Conservation (phyloP, 345 rosid species). For the Laguncularia racemosa region DNA sequence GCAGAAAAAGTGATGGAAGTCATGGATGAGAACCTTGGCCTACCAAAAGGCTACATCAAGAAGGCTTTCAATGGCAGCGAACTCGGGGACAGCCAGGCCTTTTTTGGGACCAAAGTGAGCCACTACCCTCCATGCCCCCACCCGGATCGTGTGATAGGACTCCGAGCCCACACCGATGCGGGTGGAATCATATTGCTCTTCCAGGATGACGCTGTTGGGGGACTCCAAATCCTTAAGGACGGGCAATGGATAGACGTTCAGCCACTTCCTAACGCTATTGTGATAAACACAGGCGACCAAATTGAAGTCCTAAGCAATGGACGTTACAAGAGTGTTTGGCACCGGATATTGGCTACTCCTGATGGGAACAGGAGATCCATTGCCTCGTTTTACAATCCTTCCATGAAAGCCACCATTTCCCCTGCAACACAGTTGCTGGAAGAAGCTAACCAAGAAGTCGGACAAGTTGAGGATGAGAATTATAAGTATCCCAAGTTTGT, state of each 20-base stretch:
- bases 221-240: slow-evolving; percentile 81
- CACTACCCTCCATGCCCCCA: slow-evolving; percentile 94
- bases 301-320: slow-evolving; percentile 89
- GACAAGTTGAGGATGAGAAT: neutral
- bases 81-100: slow-evolving; percentile 10
- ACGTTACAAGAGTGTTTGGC: slow-evolving; percentile 84
- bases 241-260: slow-evolving; percentile 85
- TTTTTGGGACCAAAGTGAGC: slow-evolving; percentile 38
- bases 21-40: slow-evolving; percentile 78
- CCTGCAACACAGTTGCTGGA: slow-evolving; percentile 40
- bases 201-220: slow-evolving; percentile 76
- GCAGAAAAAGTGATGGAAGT: slow-evolving; percentile 70
- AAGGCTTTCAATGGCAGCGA: slow-evolving; percentile 50
- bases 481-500: slow-evolving; percentile 62
- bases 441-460: slow-evolving; percentile 15
- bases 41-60: slow-evolving; percentile 55
- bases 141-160: slow-evolving; percentile 63
- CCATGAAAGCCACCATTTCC: slow-evolving; percentile 63
- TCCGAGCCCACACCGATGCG: slow-evolving; percentile 90
- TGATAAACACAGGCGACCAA: slow-evolving; percentile 91
- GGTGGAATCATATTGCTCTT: slow-evolving; percentile 84
- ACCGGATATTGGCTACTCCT: slow-evolving; percentile 44
- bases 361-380: slow-evolving; percentile 70
- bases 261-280: slow-evolving; percentile 59
- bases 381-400: slow-evolving; percentile 89